Base-by-base conservation (phyloP, 2,329 filamentous ascomycete genomes). In the Hymenoscyphus occultus region DNA sequence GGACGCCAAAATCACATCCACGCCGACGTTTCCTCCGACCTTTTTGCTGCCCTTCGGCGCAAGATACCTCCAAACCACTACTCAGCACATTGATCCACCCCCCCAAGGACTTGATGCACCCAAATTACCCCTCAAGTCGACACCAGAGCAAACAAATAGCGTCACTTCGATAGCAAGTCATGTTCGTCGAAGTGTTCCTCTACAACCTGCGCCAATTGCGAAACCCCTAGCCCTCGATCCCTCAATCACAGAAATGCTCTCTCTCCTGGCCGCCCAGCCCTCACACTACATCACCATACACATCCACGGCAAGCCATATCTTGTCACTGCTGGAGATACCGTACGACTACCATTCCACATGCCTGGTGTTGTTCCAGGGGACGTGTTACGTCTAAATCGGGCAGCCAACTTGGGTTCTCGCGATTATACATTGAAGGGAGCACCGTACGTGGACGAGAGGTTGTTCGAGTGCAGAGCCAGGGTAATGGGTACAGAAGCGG, bases 391-490 rank as follows among this genome's bases (percentile, higher is more conserved):
- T 6, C 84, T 99, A 65, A 94, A 97, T 80, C 89, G 93, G 64
- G 95, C 93, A 31, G 89, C 87, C 51, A 82, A 89, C 62, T 80
- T 99, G 56, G 95, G 95, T 35, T 94, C 89, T 71, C 85, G 95
- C 69, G 94, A 98, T 77, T 96, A 91, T 79, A 97, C 94, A 5
- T 82, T 98, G 69, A 91, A 93, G 77, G 91, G 91, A 5, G 80
- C 84, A 4, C 87, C 90, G n/a, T 94, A 90, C 75, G 80, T 98
- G 68, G 93, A 97, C 76, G 90, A 94, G 77, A 80, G 87, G 62
- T 78, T 97, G 65, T 98, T 93, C 73, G 90, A 91, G 76, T 97
- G 93, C 78, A 85, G 93, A 65, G 92, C 93, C 16, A 86, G 89
- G 40, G 93, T 99, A 32, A 84, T 95, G 68, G 94, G 93, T 5